These are phyloP conservation scores for Toxicodendron radicans DNA, from an alignment of 345 rosid species.

Conservation along the genomic window DNA sequence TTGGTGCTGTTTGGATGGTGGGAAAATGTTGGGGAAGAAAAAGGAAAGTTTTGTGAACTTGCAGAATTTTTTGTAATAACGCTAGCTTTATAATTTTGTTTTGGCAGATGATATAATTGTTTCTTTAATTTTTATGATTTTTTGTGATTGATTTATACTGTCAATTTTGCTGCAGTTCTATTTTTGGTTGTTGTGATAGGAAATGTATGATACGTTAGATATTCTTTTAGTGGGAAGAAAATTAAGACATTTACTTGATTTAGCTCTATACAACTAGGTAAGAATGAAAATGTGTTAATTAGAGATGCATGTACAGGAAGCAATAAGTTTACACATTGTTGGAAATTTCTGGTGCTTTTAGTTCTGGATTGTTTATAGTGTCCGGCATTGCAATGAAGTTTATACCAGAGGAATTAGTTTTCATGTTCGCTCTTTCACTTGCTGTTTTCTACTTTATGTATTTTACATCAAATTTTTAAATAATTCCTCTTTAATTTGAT, in stretches of 20 bases:
- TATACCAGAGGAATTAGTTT: neutral
- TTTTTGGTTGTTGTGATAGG: neutral
- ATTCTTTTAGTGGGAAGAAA: no score
- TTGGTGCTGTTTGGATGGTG: slow-evolving; percentile 8
- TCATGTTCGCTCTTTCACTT: neutral
- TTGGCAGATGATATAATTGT: no score
- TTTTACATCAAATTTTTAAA: neutral
- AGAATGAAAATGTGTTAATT: no score
- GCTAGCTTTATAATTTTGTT: no score
- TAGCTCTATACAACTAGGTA: no score
- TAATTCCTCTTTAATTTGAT: neutral
- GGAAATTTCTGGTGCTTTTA: no score
- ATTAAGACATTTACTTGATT: no score
- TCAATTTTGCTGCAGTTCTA: neutral
- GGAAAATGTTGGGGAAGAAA: neutral
- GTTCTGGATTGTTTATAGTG: neutral
- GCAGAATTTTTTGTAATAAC: no score
- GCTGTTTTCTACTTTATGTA: neutral
- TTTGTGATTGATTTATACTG: neutral
- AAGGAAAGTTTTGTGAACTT: neutral
- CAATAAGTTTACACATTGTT: no score
- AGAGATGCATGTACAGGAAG: no score
- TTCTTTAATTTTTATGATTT: no score
- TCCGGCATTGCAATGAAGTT: neutral
- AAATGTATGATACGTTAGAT: no score